Conservation (phyloP, 139 green algal genomes). For the Micractinium sp. region DNA sequence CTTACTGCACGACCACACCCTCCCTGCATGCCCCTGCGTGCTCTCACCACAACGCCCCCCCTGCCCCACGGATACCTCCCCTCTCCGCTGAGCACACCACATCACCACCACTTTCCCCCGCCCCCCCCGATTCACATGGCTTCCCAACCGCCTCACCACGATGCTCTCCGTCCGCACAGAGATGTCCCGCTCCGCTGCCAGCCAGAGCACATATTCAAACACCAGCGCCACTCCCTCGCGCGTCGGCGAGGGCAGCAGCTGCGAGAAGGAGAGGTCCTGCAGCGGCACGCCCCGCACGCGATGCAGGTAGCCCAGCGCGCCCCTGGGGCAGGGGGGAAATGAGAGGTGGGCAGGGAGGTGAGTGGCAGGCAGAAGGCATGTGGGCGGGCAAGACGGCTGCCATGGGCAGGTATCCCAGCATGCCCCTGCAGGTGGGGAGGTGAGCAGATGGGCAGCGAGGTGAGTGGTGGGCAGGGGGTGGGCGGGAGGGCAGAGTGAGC, state of each 20-base stretch:
- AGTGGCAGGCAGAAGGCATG: neutral
- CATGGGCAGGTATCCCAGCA: neutral
- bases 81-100: conserved; percentile 17
- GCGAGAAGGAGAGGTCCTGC: conserved; percentile 43
- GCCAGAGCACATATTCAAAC: conserved; percentile 72
- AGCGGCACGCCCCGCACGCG: conserved; percentile 43
- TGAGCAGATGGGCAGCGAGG: too few species aligned
- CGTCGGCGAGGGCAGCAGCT: conserved; percentile 45
- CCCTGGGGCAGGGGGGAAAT: too few species aligned
- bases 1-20: neutral
- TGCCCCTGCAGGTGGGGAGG: neutral
- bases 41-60: neutral
- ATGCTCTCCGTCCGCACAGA: conserved; percentile 40
- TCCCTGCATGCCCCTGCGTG: neutral
- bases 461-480: too few species aligned
- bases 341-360: neutral
- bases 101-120: neutral
- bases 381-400: neutral
- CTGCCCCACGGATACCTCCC: neutral
- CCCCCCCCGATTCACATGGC: neutral
- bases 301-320: conserved; percentile 64
- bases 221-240: conserved; percentile 40
- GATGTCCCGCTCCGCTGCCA: conserved; percentile 44
- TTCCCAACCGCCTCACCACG: conserved; percentile 32
- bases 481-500: too few species aligned